A percentile compares a stretch with the other conserved stretches of the same genome.
Conservation (phyloP, 1,139 yeast genomes). For the Geotrichum citri-aurantii region DNA sequence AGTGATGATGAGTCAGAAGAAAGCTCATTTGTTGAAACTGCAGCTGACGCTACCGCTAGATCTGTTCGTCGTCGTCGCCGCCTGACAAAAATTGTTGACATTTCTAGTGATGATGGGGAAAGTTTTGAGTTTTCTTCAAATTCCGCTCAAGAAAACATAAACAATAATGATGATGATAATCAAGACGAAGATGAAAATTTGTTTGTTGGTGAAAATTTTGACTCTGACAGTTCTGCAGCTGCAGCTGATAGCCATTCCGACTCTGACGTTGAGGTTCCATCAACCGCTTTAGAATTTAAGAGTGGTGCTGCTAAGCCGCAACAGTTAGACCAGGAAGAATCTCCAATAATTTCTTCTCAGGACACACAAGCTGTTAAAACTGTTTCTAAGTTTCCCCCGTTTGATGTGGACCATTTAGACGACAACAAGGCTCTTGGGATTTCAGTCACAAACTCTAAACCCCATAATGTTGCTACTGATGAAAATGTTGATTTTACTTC, state of each 20-base stretch:
- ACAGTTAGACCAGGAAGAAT: neutral
- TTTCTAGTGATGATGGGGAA: neutral
- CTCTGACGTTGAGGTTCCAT: neutral
- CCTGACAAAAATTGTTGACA: neutral
- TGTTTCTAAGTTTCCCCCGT: neutral
- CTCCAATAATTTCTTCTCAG: neutral
- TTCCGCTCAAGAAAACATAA: neutral
- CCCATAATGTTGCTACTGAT: neutral
- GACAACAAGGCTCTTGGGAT: neutral
- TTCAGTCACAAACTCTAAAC: neutral
- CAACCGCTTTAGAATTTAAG: constrained; percentile 10
- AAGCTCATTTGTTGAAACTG: neutral
- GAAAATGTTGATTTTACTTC: neutral
- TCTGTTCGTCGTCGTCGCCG: neutral
- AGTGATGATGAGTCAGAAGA: neutral
- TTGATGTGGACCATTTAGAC: neutral
- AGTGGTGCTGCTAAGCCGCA: constrained; percentile 18
- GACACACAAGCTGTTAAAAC: neutral
- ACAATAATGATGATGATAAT: neutral
- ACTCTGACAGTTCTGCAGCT: neutral
- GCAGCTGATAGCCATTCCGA: neutral
- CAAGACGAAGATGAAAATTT: neutral
- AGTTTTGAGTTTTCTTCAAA: neutral
- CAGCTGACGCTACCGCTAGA: neutral
- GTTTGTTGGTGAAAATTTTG: constrained; percentile 5